phyloP scores from a whole-genome alignment of 208 protist species.

The Kentomonas sorsogonicus region DNA sequence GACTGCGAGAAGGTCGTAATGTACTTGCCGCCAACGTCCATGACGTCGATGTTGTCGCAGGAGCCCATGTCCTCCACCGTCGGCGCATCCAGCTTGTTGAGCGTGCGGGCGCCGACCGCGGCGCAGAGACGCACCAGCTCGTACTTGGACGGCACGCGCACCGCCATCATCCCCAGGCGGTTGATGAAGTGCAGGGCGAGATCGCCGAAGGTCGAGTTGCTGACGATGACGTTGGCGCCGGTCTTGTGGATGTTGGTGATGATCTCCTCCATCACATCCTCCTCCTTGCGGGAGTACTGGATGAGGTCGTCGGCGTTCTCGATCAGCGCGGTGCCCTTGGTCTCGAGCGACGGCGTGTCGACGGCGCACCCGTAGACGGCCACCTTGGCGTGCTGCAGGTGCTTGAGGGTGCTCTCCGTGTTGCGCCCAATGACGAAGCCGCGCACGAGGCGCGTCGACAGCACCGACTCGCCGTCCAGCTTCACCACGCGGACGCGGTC shows the following conservation, averaged over 20 bases:
- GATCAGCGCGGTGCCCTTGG: conserved; percentile 97
- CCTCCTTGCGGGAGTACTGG: conserved; percentile 96
- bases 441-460: conserved; percentile 91
- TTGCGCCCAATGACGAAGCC: conserved; percentile 97
- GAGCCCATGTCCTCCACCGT: conserved; percentile 95
- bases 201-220: conserved; percentile 96
- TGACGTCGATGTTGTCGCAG: conserved; percentile 92
- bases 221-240: conserved; percentile 98
- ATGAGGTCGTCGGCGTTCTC: conserved; percentile 97
- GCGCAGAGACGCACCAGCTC: conserved; percentile 97
- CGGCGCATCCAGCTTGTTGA: conserved; percentile 90
- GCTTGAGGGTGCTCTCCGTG: conserved; percentile 90
- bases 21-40: conserved; percentile 95
- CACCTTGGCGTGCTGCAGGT: conserved; percentile 95
- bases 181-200: conserved; percentile 99
- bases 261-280: conserved; percentile 95
- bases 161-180: conserved; percentile 96
- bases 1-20: conserved; percentile 95
- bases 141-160: conserved; percentile 99
- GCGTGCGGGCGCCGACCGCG: conserved; percentile 92
- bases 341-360: conserved; percentile 97
- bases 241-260: conserved; percentile 95
- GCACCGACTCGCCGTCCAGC: conserved; percentile 94
- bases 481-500: conserved; percentile 99
- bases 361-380: conserved; percentile 97